Percentiles rank a stretch among this genome's conserved stretches.
Conservation (phyloP, 106 monocot species). For the Allium fistulosum region DNA sequence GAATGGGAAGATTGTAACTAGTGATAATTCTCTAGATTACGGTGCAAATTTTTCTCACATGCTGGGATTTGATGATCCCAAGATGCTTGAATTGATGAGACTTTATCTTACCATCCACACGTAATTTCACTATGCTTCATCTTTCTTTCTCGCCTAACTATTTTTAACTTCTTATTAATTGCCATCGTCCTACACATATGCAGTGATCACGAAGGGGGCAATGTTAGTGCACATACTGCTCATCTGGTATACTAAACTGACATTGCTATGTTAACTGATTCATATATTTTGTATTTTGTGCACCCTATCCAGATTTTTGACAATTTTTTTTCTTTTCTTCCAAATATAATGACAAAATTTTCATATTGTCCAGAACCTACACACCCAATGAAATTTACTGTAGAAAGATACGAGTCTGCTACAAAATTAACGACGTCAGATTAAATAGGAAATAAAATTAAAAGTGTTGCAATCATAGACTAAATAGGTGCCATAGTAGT, state of each 20-base stretch:
- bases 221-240: constrained; percentile 98
- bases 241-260: constrained; percentile 61
- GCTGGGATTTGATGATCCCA: constrained; percentile 89
- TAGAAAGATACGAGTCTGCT: no score
- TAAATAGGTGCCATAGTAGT: no score
- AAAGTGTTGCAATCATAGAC: no score
- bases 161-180: neutral
- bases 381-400: no score
- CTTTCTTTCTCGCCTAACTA: neutral
- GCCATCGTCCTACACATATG: neutral
- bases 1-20: constrained; percentile 51
- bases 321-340: no score
- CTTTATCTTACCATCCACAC: constrained; percentile 93
- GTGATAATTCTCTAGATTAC: constrained; percentile 81
- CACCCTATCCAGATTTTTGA: no score
- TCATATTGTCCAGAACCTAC: no score
- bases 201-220: constrained; percentile 99
- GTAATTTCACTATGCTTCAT: constrained; percentile 14
- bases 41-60: constrained; percentile 97
- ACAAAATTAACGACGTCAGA: no score
- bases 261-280: neutral
- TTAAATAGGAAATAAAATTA: no score
- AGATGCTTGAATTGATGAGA: constrained; percentile 97
- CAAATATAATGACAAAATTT: no score
- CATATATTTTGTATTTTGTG: neutral